Base-by-base conservation (phyloP, 495 filamentous ascomycete genomes). In the Lineolata rhizophorae region DNA sequence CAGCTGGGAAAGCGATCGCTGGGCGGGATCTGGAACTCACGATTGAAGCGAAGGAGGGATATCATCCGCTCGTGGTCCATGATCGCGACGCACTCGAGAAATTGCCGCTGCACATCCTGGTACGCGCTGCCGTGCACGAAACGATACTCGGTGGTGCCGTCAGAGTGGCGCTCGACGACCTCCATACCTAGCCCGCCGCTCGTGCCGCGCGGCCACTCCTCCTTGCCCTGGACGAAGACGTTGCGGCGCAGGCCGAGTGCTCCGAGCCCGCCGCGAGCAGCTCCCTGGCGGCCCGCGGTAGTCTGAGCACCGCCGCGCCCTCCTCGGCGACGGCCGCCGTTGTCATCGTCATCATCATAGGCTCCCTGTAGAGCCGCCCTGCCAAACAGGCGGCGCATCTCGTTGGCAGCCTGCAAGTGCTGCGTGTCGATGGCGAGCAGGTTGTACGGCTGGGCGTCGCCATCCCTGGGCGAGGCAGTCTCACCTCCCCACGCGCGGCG, bases 341-440 rank as follows among this genome's bases (percentile, higher is more conserved):
- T 6, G 8, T 32, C 30, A 18, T 64, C 65, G 17, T 61, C 53
- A 18, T 65, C 57, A 11, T 68, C 66, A 12, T 31, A 21, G 3
- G 64, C 62, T n/a, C n/a, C n/a, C 28, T 78, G 67, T 34, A 87
- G 55, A 6, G 76, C 76, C 18, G 75, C 67, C 34, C 72, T 72
- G 0, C 87, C 87, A 53, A 99, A 99, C 2, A 99, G 54, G 37
- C 68, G 71, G 26, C 79, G 74, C 83, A 99, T 94, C 53, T 99
- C 87, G 41, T 92, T 90, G 4, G 66, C 61, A 10, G 76, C 76
- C 46, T 90, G 91, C 8, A 99, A 65, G 39, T 77, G 67, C 37
- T 73, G 65, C 1, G 76, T 65, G 28, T 87, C 82, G 34, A 94
- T 65, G 8, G 64, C 56, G 41, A 55, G 58, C 21, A 69, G 46